A percentile compares a stretch with the other conserved stretches of the same genome.
phyloP scores from a whole-genome alignment of 257 asterid genomes.

The Penstemon eatonii region DNA sequence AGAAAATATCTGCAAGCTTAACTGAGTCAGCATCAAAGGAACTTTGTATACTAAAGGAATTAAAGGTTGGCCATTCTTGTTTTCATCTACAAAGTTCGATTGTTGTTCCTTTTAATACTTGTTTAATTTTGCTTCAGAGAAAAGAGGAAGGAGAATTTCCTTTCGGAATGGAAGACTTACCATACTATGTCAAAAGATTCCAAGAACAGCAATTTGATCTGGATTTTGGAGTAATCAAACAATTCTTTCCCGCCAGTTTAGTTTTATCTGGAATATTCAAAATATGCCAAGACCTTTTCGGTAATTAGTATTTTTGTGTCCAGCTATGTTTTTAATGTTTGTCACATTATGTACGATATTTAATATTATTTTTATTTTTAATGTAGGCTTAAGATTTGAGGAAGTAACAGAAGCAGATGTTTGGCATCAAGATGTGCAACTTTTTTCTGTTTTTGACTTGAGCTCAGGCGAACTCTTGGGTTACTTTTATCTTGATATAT shows the following conservation, averaged over 20 bases:
- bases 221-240: slow-evolving; percentile 79
- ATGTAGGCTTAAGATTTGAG: slow-evolving; percentile 78
- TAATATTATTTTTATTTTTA: slow-evolving; percentile 14
- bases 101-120: slow-evolving; percentile 26
- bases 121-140: slow-evolving; percentile 49
- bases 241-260: slow-evolving; percentile 74
- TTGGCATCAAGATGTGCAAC: slow-evolving; percentile 88
- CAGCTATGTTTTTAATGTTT: slow-evolving; percentile 13
- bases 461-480: slow-evolving; percentile 81
- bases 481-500: slow-evolving; percentile 81
- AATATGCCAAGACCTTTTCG: slow-evolving; percentile 90
- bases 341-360: slow-evolving; percentile 22
- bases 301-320: slow-evolving; percentile 39
- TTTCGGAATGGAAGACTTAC: slow-evolving; percentile 85
- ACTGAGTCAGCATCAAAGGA: slow-evolving; percentile 78
- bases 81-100: not conserved
- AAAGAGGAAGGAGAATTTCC: slow-evolving; percentile 77
- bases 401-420: slow-evolving; percentile 65
- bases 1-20: slow-evolving; percentile 74
- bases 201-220: slow-evolving; percentile 66
- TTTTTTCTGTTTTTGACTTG: slow-evolving; percentile 76
- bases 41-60: slow-evolving; percentile 67
- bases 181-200: slow-evolving; percentile 67
- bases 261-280: slow-evolving; percentile 94
- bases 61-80: slow-evolving; percentile 60